Base-by-base conservation (phyloP, 2,329 filamentous ascomycete genomes). In the Colletotrichum somersetense region DNA sequence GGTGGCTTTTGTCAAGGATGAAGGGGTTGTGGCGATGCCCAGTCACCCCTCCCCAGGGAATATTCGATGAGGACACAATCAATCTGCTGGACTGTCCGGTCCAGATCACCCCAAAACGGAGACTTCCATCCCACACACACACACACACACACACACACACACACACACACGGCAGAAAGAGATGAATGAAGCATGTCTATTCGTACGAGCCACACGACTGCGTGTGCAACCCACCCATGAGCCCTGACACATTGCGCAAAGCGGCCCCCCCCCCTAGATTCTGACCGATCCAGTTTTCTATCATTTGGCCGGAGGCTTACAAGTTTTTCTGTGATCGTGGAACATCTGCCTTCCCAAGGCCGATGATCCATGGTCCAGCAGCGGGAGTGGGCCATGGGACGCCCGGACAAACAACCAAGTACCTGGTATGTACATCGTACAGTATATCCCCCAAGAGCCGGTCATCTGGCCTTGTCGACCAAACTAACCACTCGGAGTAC, bases 401-500 rank as follows among this genome's bases (percentile, higher is more conserved):
- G 46, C 23, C 58, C 18, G 40, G 16, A 30, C 46, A 56, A 66
- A 30, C 40, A n/a, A 66, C n/a, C 40, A n/a, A 48, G 20, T 48
- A 48, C n/a, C 46, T 14, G 42, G 33, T 14, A 23, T 26, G 35
- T 38, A 30, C 42, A 52, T 38, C 57, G 23, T 46, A n/a, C 5
- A 18, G 44, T 44, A 38, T 16, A 16, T 38, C 53, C 44, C 55
- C 30, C 38, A 30, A 40, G 46, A 46, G 40, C 30, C 40, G 10
- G 48, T 58, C 50, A 53, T 46, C 64, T 53, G 57, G 56, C 42
- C 35, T 58, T 23, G 23, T 40, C 57, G 20, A 26, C 52, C 42
- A 53, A 30, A 30, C 38, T 20, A 55, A 58, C 52, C 68, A 68
- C 30, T 62, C 52, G 57, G 57, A 40, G 46, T 62, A 35, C 59